These are phyloP conservation scores for Coniosporium apollinis DNA, from an alignment of 495 filamentous ascomycete genomes.

Conservation along the genomic window DNA sequence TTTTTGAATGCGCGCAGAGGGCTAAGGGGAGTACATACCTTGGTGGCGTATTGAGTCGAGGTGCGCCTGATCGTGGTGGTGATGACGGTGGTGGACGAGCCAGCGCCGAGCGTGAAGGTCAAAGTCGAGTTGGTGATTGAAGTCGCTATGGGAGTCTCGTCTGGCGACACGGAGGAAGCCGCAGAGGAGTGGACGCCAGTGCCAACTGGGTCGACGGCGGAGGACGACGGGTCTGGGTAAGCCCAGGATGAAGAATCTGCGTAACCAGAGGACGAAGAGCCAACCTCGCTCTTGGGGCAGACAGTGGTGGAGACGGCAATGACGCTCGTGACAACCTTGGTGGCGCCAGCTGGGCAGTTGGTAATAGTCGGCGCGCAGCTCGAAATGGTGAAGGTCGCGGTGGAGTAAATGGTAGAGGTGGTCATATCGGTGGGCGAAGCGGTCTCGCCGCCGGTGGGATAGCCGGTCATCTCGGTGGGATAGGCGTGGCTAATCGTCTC, in stretches of 20 bases:
- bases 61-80: neutral
- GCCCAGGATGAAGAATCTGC: neutral
- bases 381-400: slow-evolving; percentile 5
- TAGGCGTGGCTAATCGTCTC: too few species aligned
- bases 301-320: slow-evolving; percentile 7
- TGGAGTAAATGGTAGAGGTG: slow-evolving; percentile 6
- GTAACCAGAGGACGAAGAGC: neutral
- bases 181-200: neutral
- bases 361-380: slow-evolving; percentile 7
- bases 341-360: slow-evolving; percentile 12
- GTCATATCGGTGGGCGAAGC: neutral
- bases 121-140: neutral
- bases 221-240: too few species aligned
- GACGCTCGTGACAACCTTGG: slow-evolving; percentile 6
- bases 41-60: neutral
- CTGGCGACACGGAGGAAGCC: neutral
- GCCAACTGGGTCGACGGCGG: too few species aligned
- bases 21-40: neutral
- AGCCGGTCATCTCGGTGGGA: too few species aligned
- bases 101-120: slow-evolving; percentile 1
- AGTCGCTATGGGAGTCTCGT: neutral
- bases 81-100: slow-evolving; percentile 1
- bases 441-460: neutral
- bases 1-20: too few species aligned
- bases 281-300: slow-evolving; percentile 3